phyloP scores from a whole-genome alignment of 1,284 basidiomycete species.

The Ustilago trichophora region DNA sequence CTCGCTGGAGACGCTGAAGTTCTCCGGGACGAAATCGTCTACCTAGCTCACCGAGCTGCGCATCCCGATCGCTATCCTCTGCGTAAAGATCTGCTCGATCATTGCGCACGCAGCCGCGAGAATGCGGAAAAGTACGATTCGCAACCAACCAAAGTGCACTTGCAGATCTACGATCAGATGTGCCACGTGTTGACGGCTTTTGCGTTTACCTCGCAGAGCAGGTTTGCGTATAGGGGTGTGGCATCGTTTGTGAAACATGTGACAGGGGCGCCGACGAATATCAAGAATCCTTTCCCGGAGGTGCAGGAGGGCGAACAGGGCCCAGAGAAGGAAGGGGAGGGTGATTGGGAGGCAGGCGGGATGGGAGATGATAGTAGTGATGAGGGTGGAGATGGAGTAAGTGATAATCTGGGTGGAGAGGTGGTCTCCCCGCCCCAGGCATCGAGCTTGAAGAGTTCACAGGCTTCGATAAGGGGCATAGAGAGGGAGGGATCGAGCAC shows the following conservation, averaged over 20 bases:
- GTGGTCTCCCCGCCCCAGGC: slow-evolving; percentile 20
- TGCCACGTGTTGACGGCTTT: slow-evolving; percentile 70
- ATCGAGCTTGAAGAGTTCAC: slow-evolving; percentile 11
- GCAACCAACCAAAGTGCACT: slow-evolving; percentile 84
- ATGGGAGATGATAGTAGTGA: neutral
- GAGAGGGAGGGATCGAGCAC: neutral
- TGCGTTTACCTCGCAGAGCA: slow-evolving; percentile 67
- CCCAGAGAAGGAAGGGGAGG: slow-evolving; percentile 2
- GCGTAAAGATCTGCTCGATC: slow-evolving; percentile 72
- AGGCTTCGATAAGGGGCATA: neutral
- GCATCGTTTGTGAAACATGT: slow-evolving; percentile 66
- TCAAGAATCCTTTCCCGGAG: slow-evolving; percentile 53
- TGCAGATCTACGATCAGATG: slow-evolving; percentile 73
- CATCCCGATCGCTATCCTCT: slow-evolving; percentile 80
- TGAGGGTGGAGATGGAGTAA: slow-evolving; percentile 9
- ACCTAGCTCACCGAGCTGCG: slow-evolving; percentile 85
- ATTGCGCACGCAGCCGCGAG: slow-evolving; percentile 67
- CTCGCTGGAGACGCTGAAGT: slow-evolving; percentile 89
- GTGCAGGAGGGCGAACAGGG: slow-evolving; percentile 18
- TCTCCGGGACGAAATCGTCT: slow-evolving; percentile 86
- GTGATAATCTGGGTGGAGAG: slow-evolving; percentile 33
- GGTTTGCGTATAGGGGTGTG: slow-evolving; percentile 67
- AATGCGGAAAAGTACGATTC: slow-evolving; percentile 67
- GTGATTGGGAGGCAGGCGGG: neutral
- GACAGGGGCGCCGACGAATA: slow-evolving; percentile 58